Conservation (phyloP, 139 green algal genomes). For the Trebouxia sp. region DNA sequence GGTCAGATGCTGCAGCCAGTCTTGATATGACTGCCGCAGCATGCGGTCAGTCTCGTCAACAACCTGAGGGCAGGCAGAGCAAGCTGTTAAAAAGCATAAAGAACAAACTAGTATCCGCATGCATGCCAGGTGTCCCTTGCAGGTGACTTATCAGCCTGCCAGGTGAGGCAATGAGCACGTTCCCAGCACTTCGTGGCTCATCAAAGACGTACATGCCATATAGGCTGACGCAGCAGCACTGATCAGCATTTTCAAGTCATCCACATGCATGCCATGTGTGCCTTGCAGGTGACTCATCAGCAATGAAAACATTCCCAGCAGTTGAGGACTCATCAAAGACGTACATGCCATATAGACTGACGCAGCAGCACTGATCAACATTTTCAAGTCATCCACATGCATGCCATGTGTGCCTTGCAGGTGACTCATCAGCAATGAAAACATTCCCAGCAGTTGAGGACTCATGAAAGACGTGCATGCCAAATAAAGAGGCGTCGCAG, state of each 20-base stretch:
- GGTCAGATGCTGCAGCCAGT: constrained; percentile 86
- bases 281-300: too few relatives aligned
- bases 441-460: too few relatives aligned
- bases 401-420: too few relatives aligned
- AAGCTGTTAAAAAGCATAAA: background rate
- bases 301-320: too few relatives aligned
- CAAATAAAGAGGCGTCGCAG: background rate
- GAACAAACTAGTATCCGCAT: constrained; percentile 27
- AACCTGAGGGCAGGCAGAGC: constrained; percentile 46
- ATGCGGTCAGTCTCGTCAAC: constrained; percentile 93
- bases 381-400: constrained; percentile 56
- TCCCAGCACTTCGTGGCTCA: background rate
- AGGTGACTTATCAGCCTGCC: constrained; percentile 46
- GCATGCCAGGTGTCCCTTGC: constrained; percentile 41
- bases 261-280: constrained; percentile 60
- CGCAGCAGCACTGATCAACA: constrained; percentile 61
- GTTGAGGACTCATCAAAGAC: background rate
- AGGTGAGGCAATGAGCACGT: constrained; percentile 43
- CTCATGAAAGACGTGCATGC: background rate
- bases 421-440: too few relatives aligned
- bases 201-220: background rate
- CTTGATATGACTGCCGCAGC: constrained; percentile 91
- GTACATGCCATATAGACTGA: background rate
- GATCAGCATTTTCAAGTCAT: constrained; percentile 68
- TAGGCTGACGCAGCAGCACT: background rate